These are phyloP conservation scores for Penicillium fuscoglaucum DNA, from an alignment of 2,329 filamentous ascomycete genomes.

Conservation along the genomic window DNA sequence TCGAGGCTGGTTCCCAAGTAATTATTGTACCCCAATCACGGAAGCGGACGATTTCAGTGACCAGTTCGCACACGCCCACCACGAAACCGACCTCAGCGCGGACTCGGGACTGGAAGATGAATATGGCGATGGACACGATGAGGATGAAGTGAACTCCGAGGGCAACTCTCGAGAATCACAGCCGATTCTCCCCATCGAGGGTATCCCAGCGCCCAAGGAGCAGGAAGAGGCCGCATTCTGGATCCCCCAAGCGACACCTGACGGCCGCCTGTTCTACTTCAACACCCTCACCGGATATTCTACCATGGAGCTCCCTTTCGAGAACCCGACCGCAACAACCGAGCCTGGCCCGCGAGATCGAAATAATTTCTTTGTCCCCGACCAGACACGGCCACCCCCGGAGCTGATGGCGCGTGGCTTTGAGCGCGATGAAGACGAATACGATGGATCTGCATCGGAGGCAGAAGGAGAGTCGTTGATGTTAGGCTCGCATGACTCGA, in stretches of 20 bases:
- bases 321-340: conserved; percentile 76
- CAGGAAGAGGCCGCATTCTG: conserved; percentile 93
- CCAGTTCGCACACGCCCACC: conserved; percentile 55
- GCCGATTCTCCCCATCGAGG: conserved; percentile 67
- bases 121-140: conserved; percentile 60
- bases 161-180: conserved; percentile 64
- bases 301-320: conserved; percentile 89
- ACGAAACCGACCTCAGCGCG: conserved; percentile 54
- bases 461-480: conserved; percentile 74
- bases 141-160: conserved; percentile 68
- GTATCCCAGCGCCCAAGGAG: conserved; percentile 57
- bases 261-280: conserved; percentile 94
- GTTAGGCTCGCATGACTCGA: conserved; percentile 66
- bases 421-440: conserved; percentile 83
- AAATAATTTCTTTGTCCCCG: conserved; percentile 83
- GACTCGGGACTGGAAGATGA: conserved; percentile 59
- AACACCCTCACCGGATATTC: conserved; percentile 96
- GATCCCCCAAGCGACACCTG: conserved; percentile 95
- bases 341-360: conserved; percentile 87
- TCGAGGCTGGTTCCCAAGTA: conserved; percentile 98
- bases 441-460: conserved; percentile 88
- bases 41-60: conserved; percentile 72
- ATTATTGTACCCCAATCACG: conserved; percentile 88
- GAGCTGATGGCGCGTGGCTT: conserved; percentile 87
- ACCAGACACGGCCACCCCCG: conserved; percentile 83